Conservation (phyloP, 2,329 filamentous ascomycete species). For the Cladosporium sp. region DNA sequence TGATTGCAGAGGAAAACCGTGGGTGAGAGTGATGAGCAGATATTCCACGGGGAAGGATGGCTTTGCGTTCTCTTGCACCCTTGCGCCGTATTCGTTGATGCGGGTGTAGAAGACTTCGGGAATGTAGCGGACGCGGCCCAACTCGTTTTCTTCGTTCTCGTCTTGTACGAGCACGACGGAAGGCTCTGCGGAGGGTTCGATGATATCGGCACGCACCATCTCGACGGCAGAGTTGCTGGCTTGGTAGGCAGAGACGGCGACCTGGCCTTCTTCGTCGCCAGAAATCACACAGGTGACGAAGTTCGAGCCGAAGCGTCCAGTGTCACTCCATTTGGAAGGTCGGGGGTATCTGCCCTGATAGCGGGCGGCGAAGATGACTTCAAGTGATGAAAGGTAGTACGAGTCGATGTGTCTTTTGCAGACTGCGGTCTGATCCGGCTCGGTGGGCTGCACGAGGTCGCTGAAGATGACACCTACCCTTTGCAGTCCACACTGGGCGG, state of each 20-base stretch:
- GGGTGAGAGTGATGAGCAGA: conserved; percentile 89
- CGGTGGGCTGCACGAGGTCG: conserved; percentile 67
- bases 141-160: conserved; percentile 77
- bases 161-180: conserved; percentile 90
- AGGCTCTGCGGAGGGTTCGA: conserved; percentile 92
- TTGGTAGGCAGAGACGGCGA: conserved; percentile 87
- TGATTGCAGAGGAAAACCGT: conserved; percentile 69
- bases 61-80: conserved; percentile 96
- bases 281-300: conserved; percentile 96
- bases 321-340: conserved; percentile 94
- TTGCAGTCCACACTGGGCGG: conserved; percentile 77
- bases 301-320: conserved; percentile 87
- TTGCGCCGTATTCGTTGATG: conserved; percentile 94
- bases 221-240: conserved; percentile 93
- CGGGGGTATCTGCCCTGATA: conserved; percentile 87
- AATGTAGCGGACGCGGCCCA: conserved; percentile 75
- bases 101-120: conserved; percentile 95
- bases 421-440: conserved; percentile 75
- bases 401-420: conserved; percentile 97
- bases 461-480: conserved; percentile 93
- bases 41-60: conserved; percentile 96
- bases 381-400: conserved; percentile 87
- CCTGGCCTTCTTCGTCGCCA: conserved; percentile 85
- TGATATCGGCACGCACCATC: conserved; percentile 92
- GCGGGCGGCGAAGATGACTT: conserved; percentile 83